Conservation (phyloP, 1,284 basidiomycete species). For the Albatrellus sp. region DNA sequence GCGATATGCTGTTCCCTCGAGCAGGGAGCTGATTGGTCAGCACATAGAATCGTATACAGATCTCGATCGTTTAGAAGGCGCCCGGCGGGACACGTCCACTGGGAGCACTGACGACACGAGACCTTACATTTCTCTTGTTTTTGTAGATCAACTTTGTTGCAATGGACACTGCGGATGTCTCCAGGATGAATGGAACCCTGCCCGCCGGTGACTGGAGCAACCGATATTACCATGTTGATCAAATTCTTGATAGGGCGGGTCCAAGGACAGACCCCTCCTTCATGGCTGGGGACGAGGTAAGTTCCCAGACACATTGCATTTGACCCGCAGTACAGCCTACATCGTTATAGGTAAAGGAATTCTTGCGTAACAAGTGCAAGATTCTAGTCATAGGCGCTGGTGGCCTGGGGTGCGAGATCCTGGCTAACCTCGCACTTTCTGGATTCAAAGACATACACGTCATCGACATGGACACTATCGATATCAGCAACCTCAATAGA, state of each 20-base stretch:
- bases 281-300: conserved; percentile 59
- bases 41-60: too few relatives aligned
- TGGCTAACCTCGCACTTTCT: conserved; percentile 84
- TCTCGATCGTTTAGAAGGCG: too few relatives aligned
- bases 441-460: conserved; percentile 98
- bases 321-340: background rate
- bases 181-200: conserved; percentile 17
- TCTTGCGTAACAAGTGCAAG: conserved; percentile 77
- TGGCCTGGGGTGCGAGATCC: conserved; percentile 89
- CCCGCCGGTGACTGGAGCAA: conserved; percentile 48
- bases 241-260: conserved; percentile 70
- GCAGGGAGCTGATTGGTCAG: background rate
- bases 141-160: conserved; percentile 1
- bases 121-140: background rate
- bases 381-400: conserved; percentile 96
- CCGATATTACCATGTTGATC: conserved; percentile 70
- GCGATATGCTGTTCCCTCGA: too few relatives aligned
- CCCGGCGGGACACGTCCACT: too few relatives aligned
- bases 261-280: conserved; percentile 72
- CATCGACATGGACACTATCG: conserved; percentile 99
- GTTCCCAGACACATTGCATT: conserved; percentile 15
- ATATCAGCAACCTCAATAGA: conserved; percentile 96
- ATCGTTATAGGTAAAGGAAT: conserved; percentile 64
- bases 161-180: conserved; percentile 19
- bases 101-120: background rate